A percentile compares a stretch with the other conserved stretches of the same genome.
Evolutionary conservation across 2,329 filamentous ascomycete species (phyloP).

Genomic region (Diaporthe longicolla): DNA sequence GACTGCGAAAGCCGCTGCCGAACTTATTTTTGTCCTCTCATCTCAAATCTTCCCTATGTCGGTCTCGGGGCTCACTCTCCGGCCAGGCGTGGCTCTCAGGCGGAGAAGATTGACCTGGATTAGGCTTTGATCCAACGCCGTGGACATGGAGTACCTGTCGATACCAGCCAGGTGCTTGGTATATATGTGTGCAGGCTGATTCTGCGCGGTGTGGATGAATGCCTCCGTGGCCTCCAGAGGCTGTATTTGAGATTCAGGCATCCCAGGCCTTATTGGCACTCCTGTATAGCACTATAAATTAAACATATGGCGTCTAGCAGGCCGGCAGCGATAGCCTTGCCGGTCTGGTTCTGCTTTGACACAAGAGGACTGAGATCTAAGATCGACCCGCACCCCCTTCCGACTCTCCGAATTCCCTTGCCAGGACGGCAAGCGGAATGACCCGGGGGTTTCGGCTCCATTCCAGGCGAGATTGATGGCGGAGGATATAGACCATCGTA

Average conservation of each 20-base stretch:
- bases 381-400: slow-evolving; percentile 34
- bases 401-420: slow-evolving; percentile 8
- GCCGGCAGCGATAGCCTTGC: slow-evolving; percentile 30
- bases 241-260: background rate
- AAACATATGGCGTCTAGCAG: slow-evolving; percentile 11
- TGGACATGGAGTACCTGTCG: slow-evolving; percentile 11
- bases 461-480: slow-evolving; percentile 36
- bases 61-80: slow-evolving; percentile 11
- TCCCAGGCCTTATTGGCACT: slow-evolving; percentile 17
- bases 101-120: background rate
- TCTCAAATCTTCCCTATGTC: slow-evolving; percentile 23
- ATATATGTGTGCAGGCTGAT: slow-evolving; percentile 12
- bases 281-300: slow-evolving; percentile 25
- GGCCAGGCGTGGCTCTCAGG: background rate
- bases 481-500: slow-evolving; percentile 10
- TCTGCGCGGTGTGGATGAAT: slow-evolving; percentile 9
- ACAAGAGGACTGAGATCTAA: slow-evolving; percentile 19
- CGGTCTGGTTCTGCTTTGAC: slow-evolving; percentile 15
- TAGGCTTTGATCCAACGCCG: slow-evolving; percentile 24
- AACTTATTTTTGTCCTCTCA: slow-evolving; percentile 17
- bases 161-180: slow-evolving; percentile 8
- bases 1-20: slow-evolving; percentile 14
- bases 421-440: slow-evolving; percentile 32
- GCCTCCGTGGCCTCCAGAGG: slow-evolving; percentile 15
- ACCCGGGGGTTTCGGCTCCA: slow-evolving; percentile 27